Percentiles rank a stretch among this genome's conserved stretches.
Conservation (phyloP, 768 basidiomycete genomes). For the Chiua virens region DNA sequence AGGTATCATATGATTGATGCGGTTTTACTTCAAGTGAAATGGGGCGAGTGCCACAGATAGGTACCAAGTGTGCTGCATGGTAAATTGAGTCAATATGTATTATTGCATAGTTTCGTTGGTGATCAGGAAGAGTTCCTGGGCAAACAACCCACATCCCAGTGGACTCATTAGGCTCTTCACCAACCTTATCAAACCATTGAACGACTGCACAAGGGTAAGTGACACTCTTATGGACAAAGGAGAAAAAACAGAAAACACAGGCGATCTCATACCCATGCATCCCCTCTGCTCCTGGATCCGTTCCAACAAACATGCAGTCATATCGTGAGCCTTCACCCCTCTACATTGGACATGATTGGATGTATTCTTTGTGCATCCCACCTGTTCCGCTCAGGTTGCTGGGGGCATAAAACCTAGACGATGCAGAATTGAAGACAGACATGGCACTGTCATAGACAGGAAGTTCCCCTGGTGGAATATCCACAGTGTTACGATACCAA, state of each 20-base stretch:
- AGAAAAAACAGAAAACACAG: constrained; percentile 22
- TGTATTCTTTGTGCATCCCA: constrained; percentile 30
- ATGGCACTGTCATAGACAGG: too few species aligned
- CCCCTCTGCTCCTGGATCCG: constrained; percentile 1
- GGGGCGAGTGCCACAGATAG: constrained; percentile 15
- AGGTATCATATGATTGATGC: constrained; percentile 8
- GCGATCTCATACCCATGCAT: constrained; percentile 22
- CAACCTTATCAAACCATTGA: constrained; percentile 20
- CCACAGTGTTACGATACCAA: too few species aligned
- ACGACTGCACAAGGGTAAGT: constrained; percentile 24
- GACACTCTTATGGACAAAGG: constrained; percentile 8
- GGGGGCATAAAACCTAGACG: constrained; percentile 24
- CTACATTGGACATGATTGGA: constrained; percentile 25
- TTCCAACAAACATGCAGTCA: constrained; percentile 27
- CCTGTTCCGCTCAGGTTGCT: constrained; percentile 26
- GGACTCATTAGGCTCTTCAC: constrained; percentile 16
- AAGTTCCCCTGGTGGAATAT: too few species aligned
- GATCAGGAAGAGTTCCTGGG: constrained; percentile 6
- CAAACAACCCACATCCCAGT: constrained; percentile 33
- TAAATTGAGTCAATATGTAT: constrained; percentile 32
- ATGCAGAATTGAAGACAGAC: constrained; percentile 8
- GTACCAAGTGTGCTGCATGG: constrained; percentile 31
- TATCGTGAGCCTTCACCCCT: not conserved
- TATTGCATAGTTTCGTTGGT: constrained; percentile 8
- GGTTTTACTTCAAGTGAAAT: not conserved